Conservation (phyloP, 345 rosid genomes). For the Mallotus nudiflorus region DNA sequence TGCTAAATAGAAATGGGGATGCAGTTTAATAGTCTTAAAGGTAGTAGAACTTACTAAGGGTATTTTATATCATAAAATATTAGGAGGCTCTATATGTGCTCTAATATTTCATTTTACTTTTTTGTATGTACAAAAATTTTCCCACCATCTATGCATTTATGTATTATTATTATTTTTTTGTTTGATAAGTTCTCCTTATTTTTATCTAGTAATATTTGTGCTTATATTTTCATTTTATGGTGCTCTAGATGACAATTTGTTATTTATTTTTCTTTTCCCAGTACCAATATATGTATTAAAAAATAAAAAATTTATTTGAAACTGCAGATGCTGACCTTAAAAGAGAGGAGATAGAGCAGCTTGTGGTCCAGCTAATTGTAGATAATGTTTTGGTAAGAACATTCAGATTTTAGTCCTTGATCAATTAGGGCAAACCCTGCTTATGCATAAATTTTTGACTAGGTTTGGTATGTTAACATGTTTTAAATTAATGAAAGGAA, state of each 20-base stretch:
- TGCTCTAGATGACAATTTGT: not conserved
- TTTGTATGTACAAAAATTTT: not conserved
- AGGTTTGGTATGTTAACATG: not conserved
- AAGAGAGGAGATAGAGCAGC: constrained; percentile 76
- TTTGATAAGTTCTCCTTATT: not conserved
- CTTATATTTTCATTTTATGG: not conserved
- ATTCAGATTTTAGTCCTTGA: constrained; percentile 7
- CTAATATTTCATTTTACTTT: not conserved
- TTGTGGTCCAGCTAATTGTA: constrained; percentile 62
- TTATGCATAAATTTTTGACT: not conserved
- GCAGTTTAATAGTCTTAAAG: not conserved
- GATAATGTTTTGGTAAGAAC: constrained; percentile 70
- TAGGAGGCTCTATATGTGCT: too few species aligned
- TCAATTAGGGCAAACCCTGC: constrained; percentile 2
- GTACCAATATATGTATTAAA: not conserved
- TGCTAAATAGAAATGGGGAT: not conserved
- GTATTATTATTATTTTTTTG: not conserved
- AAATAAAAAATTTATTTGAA: not conserved
- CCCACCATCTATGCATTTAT: not conserved
- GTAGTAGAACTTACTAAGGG: not conserved
- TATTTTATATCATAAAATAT: not conserved
- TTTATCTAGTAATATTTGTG: not conserved
- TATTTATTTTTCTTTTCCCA: not conserved
- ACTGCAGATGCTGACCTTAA: constrained; percentile 60
- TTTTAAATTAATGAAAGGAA: not conserved